phyloP scores from a whole-genome alignment of 2,329 filamentous ascomycete species.

The Talaromyces sp. region DNA sequence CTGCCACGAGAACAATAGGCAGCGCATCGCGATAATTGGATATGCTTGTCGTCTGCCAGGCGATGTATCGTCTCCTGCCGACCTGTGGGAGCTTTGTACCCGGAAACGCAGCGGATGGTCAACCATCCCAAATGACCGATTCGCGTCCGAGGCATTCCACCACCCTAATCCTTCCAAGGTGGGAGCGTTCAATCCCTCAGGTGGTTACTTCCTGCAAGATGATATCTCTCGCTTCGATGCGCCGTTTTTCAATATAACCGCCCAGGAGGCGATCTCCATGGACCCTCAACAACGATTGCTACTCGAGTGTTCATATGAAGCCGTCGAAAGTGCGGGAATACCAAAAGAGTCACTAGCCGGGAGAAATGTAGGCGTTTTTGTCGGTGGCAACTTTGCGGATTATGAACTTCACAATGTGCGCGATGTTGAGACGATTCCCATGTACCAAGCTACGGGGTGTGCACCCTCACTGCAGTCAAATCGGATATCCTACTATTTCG shows the following conservation, averaged over 20 bases:
- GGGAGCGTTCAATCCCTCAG: conserved; percentile 11
- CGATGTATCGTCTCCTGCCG: conserved; percentile 7
- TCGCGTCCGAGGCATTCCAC: conserved; percentile 15
- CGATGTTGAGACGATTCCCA: conserved; percentile 18
- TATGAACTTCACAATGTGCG: conserved; percentile 17
- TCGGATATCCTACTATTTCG: conserved; percentile 33
- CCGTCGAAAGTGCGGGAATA: conserved; percentile 34
- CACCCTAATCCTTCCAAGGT: conserved; percentile 13
- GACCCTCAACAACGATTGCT: conserved; percentile 22
- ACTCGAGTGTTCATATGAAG: conserved; percentile 26
- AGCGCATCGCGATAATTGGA: conserved; percentile 18
- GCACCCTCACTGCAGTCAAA: conserved; percentile 19
- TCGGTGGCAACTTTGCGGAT: conserved; percentile 12
- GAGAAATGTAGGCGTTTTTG: conserved; percentile 22
- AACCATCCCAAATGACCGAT: conserved; percentile 13
- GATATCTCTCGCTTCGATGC: conserved; percentile 19
- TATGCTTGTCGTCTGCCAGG: conserved; percentile 19
- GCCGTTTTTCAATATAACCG: conserved; percentile 20
- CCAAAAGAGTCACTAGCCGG: conserved; percentile 25
- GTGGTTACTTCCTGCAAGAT: conserved; percentile 15
- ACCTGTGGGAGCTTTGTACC: conserved; percentile 22
- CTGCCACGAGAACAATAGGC: background rate
- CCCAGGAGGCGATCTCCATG: conserved; percentile 19
- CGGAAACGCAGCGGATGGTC: conserved; percentile 16
- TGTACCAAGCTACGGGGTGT: conserved; percentile 17